Conservation (phyloP, 768 basidiomycete species). For the Auriculariales sp. region DNA sequence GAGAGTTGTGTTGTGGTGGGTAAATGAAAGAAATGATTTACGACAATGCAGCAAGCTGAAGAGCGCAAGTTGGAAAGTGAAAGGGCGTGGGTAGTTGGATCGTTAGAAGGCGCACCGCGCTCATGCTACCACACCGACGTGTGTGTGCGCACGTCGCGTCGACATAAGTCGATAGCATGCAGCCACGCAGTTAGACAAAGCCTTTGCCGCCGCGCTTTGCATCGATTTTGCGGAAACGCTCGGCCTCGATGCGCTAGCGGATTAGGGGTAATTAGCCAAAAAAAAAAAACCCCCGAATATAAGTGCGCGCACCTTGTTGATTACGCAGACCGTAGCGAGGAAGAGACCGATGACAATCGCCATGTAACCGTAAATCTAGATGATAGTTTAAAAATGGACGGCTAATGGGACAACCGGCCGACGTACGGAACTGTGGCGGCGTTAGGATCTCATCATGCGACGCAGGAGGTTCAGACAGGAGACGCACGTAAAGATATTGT, state of each 20-base stretch:
- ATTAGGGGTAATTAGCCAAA: background rate
- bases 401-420: background rate
- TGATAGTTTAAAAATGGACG: conserved; percentile 3
- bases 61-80: background rate
- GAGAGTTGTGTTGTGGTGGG: too few relatives aligned
- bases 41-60: background rate
- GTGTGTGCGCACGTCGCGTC: background rate
- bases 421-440: too few relatives aligned
- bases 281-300: background rate
- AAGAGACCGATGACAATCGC: conserved; percentile 61
- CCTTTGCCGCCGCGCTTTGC: conserved; percentile 75
- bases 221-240: conserved; percentile 82
- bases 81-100: background rate
- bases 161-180: background rate
- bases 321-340: conserved; percentile 71
- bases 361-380: conserved; percentile 69
- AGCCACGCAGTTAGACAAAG: conserved; percentile 45
- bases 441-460: too few relatives aligned
- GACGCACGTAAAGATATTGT: conserved; percentile 72
- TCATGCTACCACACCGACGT: background rate
- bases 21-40: background rate
- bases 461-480: background rate
- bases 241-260: conserved; percentile 55
- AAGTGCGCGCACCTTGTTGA: conserved; percentile 44
- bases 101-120: too few relatives aligned